These are phyloP conservation scores for Ustilago xerochloae DNA, from an alignment of 1,284 basidiomycete genomes.

Conservation along the genomic window DNA sequence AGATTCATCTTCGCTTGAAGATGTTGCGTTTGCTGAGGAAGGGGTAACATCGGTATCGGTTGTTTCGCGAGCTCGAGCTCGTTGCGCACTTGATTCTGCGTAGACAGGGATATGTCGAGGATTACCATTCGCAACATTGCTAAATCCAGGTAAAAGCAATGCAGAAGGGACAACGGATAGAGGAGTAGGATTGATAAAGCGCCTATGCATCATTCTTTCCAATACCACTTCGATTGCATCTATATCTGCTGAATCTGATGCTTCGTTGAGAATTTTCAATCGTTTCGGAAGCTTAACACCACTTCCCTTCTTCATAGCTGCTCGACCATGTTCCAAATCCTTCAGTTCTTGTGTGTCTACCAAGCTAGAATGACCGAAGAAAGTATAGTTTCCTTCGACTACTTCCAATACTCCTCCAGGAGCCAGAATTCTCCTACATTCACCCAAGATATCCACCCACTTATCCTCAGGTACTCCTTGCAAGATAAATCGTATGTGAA, in stretches of 20 bases:
- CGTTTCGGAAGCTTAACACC: constrained; percentile 32
- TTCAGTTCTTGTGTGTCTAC: constrained; percentile 43
- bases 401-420: constrained; percentile 53
- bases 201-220: constrained; percentile 46
- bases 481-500: constrained; percentile 50
- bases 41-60: background rate
- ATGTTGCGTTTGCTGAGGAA: constrained; percentile 14
- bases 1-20: constrained; percentile 34
- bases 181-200: constrained; percentile 49
- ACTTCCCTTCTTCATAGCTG: constrained; percentile 1
- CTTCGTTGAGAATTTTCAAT: constrained; percentile 33
- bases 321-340: constrained; percentile 31
- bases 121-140: constrained; percentile 42
- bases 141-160: constrained; percentile 40
- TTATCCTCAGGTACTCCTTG: constrained; percentile 51
- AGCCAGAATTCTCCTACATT: constrained; percentile 42
- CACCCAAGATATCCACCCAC: constrained; percentile 48
- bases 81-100: constrained; percentile 46
- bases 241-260: constrained; percentile 20
- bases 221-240: constrained; percentile 47
- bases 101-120: constrained; percentile 48
- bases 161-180: constrained; percentile 43
- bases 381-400: constrained; percentile 49
- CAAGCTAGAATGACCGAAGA: constrained; percentile 45
- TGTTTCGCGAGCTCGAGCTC: constrained; percentile 22